These are phyloP conservation scores for Bremia lactucae DNA, from an alignment of 352 stramenopile species.

Conservation along the genomic window DNA sequence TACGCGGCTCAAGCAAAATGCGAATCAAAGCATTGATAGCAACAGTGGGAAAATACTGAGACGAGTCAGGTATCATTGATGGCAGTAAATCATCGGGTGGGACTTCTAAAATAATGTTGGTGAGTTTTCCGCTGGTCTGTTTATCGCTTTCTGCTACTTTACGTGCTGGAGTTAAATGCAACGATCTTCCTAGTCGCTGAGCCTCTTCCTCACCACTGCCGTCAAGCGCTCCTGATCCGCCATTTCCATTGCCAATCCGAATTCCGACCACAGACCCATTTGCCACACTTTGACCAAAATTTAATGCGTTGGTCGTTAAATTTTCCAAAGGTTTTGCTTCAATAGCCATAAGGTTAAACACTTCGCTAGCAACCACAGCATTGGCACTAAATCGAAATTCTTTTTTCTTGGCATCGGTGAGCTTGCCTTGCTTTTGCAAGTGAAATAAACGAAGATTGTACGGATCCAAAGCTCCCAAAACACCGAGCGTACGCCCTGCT, in stretches of 20 bases:
- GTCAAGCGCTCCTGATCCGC: slow-evolving; percentile 19
- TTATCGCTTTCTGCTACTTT: slow-evolving; percentile 64
- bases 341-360: slow-evolving; percentile 18
- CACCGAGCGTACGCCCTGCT: slow-evolving; percentile 67
- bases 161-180: slow-evolving; percentile 38
- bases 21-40: slow-evolving; percentile 93
- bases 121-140: slow-evolving; percentile 55
- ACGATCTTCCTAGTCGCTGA: slow-evolving; percentile 28
- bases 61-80: slow-evolving; percentile 77
- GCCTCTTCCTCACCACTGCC: slow-evolving; percentile 37
- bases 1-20: slow-evolving; percentile 94
- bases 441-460: slow-evolving; percentile 82
- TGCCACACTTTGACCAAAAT: not conserved
- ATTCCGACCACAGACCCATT: slow-evolving; percentile 20
- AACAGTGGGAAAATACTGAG: slow-evolving; percentile 95
- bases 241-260: slow-evolving; percentile 26
- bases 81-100: slow-evolving; percentile 67
- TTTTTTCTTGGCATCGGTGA: slow-evolving; percentile 57
- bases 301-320: slow-evolving; percentile 7
- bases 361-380: slow-evolving; percentile 21
- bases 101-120: slow-evolving; percentile 46
- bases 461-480: slow-evolving; percentile 72
- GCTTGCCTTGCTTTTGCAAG: slow-evolving; percentile 66
- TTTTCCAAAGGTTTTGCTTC: slow-evolving; percentile 6
- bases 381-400: slow-evolving; percentile 47